A percentile compares a stretch with the other conserved stretches of the same genome.
These are phyloP conservation scores for Fusarium sambucinum DNA, from an alignment of 2,329 filamentous ascomycete species.

Conservation along the genomic window DNA sequence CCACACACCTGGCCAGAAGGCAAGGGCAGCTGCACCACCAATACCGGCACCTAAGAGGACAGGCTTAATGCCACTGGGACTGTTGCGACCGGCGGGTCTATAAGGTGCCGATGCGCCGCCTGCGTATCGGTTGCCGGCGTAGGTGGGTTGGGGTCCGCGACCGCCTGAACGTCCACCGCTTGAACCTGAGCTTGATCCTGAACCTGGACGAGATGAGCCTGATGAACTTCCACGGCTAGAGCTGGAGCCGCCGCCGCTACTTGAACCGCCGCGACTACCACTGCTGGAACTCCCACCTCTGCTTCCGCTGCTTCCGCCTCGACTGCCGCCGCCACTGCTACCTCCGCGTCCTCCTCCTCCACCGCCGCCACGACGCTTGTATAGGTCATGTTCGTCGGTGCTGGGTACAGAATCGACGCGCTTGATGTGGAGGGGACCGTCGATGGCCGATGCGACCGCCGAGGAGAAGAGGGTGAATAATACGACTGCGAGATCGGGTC, in stretches of 20 bases:
- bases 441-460: constrained; percentile 44
- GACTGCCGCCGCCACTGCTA: constrained; percentile 38
- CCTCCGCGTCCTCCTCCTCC: constrained; percentile 60
- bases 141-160: constrained; percentile 66
- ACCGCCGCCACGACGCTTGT: constrained; percentile 72
- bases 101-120: constrained; percentile 75
- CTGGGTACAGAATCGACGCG: constrained; percentile 43
- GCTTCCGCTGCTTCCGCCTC: constrained; percentile 26
- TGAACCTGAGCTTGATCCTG: constrained; percentile 21
- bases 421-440: constrained; percentile 42
- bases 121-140: constrained; percentile 71
- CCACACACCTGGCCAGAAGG: constrained; percentile 75
- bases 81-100: constrained; percentile 64
- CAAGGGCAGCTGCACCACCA: constrained; percentile 60
- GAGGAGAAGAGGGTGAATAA: constrained; percentile 49
- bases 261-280: constrained; percentile 25
- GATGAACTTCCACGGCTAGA: constrained; percentile 24
- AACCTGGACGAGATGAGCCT: constrained; percentile 36
- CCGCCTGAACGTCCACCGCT: constrained; percentile 54
- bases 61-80: constrained; percentile 64
- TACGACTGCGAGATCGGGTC: constrained; percentile 49
- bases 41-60: constrained; percentile 60
- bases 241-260: constrained; percentile 9
- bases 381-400: constrained; percentile 60
- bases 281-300: constrained; percentile 36